Conservation (phyloP, 805 yeast genomes). For the Kurtzmaniella fragi region DNA sequence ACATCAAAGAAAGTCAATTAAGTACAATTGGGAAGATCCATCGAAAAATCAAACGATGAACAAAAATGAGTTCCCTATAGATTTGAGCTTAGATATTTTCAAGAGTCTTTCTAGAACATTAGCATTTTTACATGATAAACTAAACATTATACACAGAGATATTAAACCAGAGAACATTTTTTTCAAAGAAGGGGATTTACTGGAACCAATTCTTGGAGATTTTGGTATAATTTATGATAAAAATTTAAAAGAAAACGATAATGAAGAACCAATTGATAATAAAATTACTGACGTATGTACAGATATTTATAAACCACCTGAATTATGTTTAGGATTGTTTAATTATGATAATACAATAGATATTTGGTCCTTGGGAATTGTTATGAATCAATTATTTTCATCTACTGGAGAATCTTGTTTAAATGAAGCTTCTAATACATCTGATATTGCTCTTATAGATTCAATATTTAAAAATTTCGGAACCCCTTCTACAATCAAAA, state of each 20-base stretch:
- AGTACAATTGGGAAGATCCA: slow-evolving; percentile 21
- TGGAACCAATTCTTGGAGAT: slow-evolving; percentile 46
- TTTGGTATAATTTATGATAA: slow-evolving; percentile 50
- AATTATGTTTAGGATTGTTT: slow-evolving; percentile 55
- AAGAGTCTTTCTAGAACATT: slow-evolving; percentile 19
- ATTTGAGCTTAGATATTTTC: slow-evolving; percentile 9
- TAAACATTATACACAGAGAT: slow-evolving; percentile 37
- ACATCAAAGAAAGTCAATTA: slow-evolving; percentile 15
- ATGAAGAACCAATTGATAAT: slow-evolving; percentile 36
- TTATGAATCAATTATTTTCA: slow-evolving; percentile 49
- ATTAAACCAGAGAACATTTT: slow-evolving; percentile 35
- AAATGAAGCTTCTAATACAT: slow-evolving; percentile 34
- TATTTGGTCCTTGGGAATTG: slow-evolving; percentile 67
- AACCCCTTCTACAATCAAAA: slow-evolving; percentile 40
- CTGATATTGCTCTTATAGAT: slow-evolving; percentile 56
- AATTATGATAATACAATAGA: slow-evolving; percentile 56
- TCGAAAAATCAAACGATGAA: slow-evolving; percentile 6
- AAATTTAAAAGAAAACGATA: slow-evolving; percentile 3
- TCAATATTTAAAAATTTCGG: slow-evolving; percentile 57
- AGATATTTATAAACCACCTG: slow-evolving; percentile 69
- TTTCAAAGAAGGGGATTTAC: slow-evolving; percentile 15
- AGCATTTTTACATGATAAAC: slow-evolving; percentile 20
- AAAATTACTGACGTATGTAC: slow-evolving; percentile 60
- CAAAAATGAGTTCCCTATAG: slow-evolving; percentile 12
- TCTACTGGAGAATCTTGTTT: slow-evolving; percentile 19